Evolutionary conservation across 331 rosid species (phyloP), one percentile per base, ranked within the genome.

Genomic region (Pyrus hybrid): DNA sequence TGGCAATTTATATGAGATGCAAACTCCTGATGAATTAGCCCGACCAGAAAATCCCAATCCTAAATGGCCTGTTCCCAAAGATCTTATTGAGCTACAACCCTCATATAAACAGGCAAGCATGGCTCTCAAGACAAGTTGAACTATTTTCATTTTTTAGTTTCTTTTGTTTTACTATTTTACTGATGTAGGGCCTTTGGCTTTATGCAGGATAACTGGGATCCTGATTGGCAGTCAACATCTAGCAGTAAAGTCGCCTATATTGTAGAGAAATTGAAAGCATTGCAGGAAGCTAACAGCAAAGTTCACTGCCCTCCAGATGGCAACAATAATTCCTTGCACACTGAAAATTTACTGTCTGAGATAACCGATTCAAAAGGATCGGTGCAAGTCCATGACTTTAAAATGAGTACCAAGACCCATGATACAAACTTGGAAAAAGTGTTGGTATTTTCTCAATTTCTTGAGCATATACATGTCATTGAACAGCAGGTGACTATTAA

Each of bases 211-310:
- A 72, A 86, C 78, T 94, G 99, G 99, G 92, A 94, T 90, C 97
- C 99, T 68, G 99, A 94, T 87, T 94, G 99, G 99, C 93, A 94
- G 73, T 92, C 97, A 67, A 94, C 99, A 28, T 90, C 97, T 54
- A 94, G 99, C 88, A 94, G 93, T 85, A 94, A 94, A 83, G 97
- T 92, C 41, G 60, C 92, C 51, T 94, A 92, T 85, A 88, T 94
- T 8, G 65, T 90, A 58, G 84, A 78, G 84, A 88, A 86, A 76
- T 76, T 94, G 86, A 90, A 87, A 79, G 87, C 91, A 77, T 80
- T 91, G 84, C 90, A 77, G 73, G 95, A 85, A 83, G 83, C 79
- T 71, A 87, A 84, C 78, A 79, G 76, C 57, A 82, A 80, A 73
- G 73, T 61, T 81, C 58, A 71, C 74, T 78, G 49, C 73, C 53